Percentiles rank a stretch among this genome's conserved stretches.
Evolutionary conservation across 2,329 filamentous ascomycete genomes (phyloP).

Genomic region (Arachnomyces sp.): DNA sequence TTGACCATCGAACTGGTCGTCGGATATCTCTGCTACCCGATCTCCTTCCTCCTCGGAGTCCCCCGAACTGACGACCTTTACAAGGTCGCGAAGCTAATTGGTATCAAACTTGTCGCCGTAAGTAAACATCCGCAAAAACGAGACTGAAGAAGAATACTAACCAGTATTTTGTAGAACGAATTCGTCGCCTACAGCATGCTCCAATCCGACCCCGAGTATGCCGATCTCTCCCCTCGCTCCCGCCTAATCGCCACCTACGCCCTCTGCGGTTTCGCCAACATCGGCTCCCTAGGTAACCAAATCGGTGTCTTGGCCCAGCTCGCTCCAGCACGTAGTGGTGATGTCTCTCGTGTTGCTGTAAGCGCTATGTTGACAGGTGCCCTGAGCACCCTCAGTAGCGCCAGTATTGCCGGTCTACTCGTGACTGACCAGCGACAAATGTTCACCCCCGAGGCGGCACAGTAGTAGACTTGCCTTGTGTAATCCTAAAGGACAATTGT

Average conservation of each 20-base stretch:
- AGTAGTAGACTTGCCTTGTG: no score
- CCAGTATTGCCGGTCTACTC: constrained; percentile 68
- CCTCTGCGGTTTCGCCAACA: constrained; percentile 74
- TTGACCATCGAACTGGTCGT: constrained; percentile 68
- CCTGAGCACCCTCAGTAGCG: constrained; percentile 68
- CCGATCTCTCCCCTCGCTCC: constrained; percentile 57
- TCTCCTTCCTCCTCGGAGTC: constrained; percentile 75
- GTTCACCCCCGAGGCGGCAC: constrained; percentile 4
- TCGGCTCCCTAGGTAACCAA: constrained; percentile 79
- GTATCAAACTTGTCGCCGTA: constrained; percentile 70
- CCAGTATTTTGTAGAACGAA: constrained; percentile 51
- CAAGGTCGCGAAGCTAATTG: constrained; percentile 69
- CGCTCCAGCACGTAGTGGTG: constrained; percentile 62
- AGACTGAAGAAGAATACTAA: constrained; percentile 5
- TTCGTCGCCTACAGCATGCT: constrained; percentile 63
- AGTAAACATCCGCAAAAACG: constrained; percentile 21
- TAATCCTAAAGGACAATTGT: no score
- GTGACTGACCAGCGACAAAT: constrained; percentile 45
- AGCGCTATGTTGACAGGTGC: constrained; percentile 72
- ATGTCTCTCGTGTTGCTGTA: constrained; percentile 66
- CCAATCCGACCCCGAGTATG: constrained; percentile 45
- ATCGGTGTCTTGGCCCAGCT: constrained; percentile 81
- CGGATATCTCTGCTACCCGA: constrained; percentile 68
- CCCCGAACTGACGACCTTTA: constrained; percentile 56
- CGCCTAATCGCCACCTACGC: constrained; percentile 78